Percentiles rank a stretch among this genome's conserved stretches.
Conservation (phyloP, 495 filamentous ascomycete species). For the Rhizodiscina lignyota region DNA sequence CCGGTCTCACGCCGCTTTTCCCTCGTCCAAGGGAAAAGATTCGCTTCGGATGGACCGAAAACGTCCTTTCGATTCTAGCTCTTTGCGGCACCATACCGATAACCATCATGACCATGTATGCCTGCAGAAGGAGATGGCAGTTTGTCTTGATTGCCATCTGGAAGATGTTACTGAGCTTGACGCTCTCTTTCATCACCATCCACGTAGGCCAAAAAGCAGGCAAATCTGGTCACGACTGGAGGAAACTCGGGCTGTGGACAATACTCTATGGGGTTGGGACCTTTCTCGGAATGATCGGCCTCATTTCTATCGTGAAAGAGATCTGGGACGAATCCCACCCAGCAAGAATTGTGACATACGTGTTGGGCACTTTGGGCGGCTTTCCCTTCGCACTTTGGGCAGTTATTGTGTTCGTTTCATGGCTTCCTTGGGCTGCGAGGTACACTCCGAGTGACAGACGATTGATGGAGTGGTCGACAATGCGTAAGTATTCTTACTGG, state of each 20-base stretch:
- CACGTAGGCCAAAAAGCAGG: neutral
- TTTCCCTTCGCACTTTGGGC: too few species aligned
- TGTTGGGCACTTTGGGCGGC: too few species aligned
- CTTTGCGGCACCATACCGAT: neutral
- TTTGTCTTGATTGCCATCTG: constrained; percentile 19
- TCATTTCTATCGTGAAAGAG: neutral
- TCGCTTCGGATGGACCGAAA: neutral
- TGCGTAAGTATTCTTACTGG: too few species aligned
- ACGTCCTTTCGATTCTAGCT: neutral
- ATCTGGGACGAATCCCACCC: neutral
- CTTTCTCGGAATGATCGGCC: neutral
- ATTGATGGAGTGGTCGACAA: too few species aligned
- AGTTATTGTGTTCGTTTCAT: neutral
- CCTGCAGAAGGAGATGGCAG: constrained; percentile 17
- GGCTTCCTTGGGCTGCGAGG: neutral
- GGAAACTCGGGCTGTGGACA: neutral
- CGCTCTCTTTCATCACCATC: constrained; percentile 9
- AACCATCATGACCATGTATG: constrained; percentile 14
- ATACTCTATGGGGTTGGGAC: neutral
- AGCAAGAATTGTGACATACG: neutral
- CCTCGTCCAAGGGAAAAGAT: too few species aligned
- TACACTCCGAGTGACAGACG: neutral
- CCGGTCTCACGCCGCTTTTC: neutral
- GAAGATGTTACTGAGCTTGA: constrained; percentile 16
- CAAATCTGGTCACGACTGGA: neutral